Conservation (phyloP, 768 basidiomycete species). For the Neoboletus brunneissimus region DNA sequence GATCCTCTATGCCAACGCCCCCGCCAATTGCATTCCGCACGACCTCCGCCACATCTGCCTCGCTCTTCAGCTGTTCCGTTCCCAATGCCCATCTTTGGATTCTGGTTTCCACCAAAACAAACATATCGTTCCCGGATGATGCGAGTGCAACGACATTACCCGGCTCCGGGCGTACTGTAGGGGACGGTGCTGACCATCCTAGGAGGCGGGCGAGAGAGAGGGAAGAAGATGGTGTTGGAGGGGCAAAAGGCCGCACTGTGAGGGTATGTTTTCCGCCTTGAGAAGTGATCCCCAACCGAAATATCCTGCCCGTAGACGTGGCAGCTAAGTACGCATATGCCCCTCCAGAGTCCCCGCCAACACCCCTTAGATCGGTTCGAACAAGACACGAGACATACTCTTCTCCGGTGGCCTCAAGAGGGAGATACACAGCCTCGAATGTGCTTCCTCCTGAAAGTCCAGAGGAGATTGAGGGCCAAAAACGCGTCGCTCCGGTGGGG, state of each 20-base stretch:
- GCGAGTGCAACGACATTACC: conserved; percentile 68
- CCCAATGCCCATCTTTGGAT: conserved; percentile 61
- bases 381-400: conserved; percentile 68
- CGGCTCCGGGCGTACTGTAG: conserved; percentile 40
- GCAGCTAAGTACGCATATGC: conserved; percentile 51
- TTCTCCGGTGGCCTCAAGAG: conserved; percentile 42
- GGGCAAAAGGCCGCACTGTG: conserved; percentile 55
- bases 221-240: conserved; percentile 42
- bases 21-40: conserved; percentile 48
- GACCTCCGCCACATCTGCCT: conserved; percentile 52
- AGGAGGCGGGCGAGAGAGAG: conserved; percentile 43
- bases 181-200: conserved; percentile 40
- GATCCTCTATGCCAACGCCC: conserved; percentile 51
- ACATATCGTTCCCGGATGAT: conserved; percentile 53
- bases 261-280: conserved; percentile 67
- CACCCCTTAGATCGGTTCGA: conserved; percentile 55
- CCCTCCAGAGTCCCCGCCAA: conserved; percentile 6
- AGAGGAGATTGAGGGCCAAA: conserved; percentile 87
- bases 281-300: conserved; percentile 61
- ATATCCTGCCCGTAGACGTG: conserved; percentile 64
- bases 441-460: conserved; percentile 79
- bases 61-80: conserved; percentile 57
- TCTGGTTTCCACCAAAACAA: conserved; percentile 64
- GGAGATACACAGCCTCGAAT: conserved; percentile 45
- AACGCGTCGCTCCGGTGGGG: conserved; percentile 65